Evolutionary conservation across 164 flowering plant genomes (phyloP).

Genomic region (Tinospora cordifolia): DNA sequence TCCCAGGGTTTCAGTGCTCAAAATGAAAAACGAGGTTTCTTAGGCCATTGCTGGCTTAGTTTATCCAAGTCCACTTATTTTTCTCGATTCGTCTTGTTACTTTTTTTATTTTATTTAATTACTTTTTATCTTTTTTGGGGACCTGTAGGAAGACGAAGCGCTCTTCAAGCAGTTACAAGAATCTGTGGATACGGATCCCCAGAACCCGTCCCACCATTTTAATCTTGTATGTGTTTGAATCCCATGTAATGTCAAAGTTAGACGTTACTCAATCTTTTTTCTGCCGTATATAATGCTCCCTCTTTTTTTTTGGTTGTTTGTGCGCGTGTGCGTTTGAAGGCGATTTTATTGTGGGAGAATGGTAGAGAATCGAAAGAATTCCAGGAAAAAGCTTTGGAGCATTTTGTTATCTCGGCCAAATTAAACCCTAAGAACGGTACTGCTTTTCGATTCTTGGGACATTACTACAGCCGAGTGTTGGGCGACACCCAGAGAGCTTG

Average conservation of each 20-base stretch:
- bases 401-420: constrained; percentile 60
- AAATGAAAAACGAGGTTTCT: no score
- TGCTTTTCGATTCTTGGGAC: constrained; percentile 69
- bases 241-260: not conserved
- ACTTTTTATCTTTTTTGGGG: not conserved
- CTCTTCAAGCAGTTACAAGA: constrained; percentile 27
- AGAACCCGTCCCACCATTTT: constrained; percentile 48
- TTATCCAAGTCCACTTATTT: no score
- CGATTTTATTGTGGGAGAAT: constrained; percentile 52
- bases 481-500: constrained; percentile 52
- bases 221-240: constrained; percentile 34
- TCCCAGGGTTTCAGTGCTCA: no score
- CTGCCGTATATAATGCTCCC: not conserved
- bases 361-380: constrained; percentile 25
- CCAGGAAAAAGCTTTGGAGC: constrained; percentile 67
- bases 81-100: not conserved
- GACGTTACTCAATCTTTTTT: not conserved
- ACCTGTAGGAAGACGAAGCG: constrained; percentile 12
- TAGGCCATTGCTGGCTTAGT: no score
- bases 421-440: constrained; percentile 60
- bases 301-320: not conserved
- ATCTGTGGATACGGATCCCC: constrained; percentile 35
- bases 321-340: no score
- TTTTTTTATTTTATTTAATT: not conserved
- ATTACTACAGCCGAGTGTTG: constrained; percentile 43